phyloP scores from a whole-genome alignment of 2,329 filamentous ascomycete species.

The Botrytis tulipae region DNA sequence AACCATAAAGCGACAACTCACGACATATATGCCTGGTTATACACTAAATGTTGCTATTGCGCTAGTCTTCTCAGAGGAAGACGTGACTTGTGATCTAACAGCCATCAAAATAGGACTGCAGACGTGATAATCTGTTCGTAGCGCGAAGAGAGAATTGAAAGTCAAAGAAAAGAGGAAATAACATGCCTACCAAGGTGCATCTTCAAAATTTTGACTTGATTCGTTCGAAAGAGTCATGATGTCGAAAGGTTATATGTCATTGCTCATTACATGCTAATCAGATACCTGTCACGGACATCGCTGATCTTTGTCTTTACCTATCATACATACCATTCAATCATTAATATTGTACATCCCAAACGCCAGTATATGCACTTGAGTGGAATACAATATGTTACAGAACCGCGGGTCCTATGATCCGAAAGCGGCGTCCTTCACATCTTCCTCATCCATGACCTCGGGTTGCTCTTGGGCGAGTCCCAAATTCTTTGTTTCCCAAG shows the following conservation, averaged over 20 bases:
- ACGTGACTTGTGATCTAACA: conserved; percentile 51
- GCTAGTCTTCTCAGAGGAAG: conserved; percentile 41
- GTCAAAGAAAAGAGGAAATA: background rate
- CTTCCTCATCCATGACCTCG: conserved; percentile 35
- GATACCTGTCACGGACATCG: conserved; percentile 6
- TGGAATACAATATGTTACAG: conserved; percentile 35
- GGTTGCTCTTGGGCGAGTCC: conserved; percentile 54
- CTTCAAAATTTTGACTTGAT: background rate
- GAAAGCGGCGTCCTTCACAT: conserved; percentile 32
- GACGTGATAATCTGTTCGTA: conserved; percentile 54
- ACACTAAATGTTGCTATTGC: conserved; percentile 46
- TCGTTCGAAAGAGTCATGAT: background rate
- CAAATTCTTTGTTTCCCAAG: conserved; percentile 76
- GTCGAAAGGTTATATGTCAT: conserved; percentile 12
- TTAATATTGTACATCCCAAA: conserved; percentile 23
- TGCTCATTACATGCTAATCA: conserved; percentile 13
- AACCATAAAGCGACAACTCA: conserved; percentile 29
- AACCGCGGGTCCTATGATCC: conserved; percentile 31
- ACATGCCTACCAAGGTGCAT: background rate
- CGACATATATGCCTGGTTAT: conserved; percentile 30
- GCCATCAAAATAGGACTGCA: conserved; percentile 46
- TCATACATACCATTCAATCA: conserved; percentile 18
- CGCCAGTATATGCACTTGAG: conserved; percentile 28
- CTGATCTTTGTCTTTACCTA: conserved; percentile 6
- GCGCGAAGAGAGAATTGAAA: conserved; percentile 39